Evolutionary conservation across 1,284 basidiomycete genomes (phyloP), one percentile per base, ranked within the genome.

Genomic region (Moesziomyces antarcticus): DNA sequence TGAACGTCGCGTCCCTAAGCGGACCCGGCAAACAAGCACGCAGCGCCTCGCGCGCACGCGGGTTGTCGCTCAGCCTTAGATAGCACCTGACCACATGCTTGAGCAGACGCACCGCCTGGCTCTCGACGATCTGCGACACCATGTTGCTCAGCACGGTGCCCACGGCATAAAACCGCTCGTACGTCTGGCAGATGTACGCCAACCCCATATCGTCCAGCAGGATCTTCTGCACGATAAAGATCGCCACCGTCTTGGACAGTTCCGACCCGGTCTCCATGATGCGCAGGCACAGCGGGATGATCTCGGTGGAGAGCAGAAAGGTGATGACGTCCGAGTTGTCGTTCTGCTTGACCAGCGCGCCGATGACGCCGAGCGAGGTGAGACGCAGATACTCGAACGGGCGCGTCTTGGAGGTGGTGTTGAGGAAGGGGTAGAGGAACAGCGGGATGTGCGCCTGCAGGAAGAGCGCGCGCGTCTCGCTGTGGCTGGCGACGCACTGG

Each of bases 251-350:
- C 86, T 99, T 99, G 72, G 92, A 94, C n/a, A 99, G 89, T 81
- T 99, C 97, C 7, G 94, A 97, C 48, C 97, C 97, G 1, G 97
- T 99, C 86, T 99, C 97, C 97, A 99, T 99, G 86, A 99, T 99
- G 54, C 97, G 91, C 52, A 99, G 89, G 84, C 97, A 99, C 62
- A 99, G 91, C 24, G 97, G 97, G 82, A 99, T 99, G 85, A 99
- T 99, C 87, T 99, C 97, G 53, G 97, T 99, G 11, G 96, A 98
- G 42, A 99, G 89, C 50, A 99, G 88, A 87, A 99, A 99, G 86
- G 98, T 97, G 85, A 99, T 99, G 75, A 99, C 96, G 65, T 95
- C 92, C 80, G 92, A 94, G 86, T 99, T 99, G 86, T 99, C 97
- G 85, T 98, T 98, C 49, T 79, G 80, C 78, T 99, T 99, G 83